A percentile compares a stretch with the other conserved stretches of the same genome.
Conservation (phyloP, 495 filamentous ascomycete genomes). For the Bombardia bombarda region DNA sequence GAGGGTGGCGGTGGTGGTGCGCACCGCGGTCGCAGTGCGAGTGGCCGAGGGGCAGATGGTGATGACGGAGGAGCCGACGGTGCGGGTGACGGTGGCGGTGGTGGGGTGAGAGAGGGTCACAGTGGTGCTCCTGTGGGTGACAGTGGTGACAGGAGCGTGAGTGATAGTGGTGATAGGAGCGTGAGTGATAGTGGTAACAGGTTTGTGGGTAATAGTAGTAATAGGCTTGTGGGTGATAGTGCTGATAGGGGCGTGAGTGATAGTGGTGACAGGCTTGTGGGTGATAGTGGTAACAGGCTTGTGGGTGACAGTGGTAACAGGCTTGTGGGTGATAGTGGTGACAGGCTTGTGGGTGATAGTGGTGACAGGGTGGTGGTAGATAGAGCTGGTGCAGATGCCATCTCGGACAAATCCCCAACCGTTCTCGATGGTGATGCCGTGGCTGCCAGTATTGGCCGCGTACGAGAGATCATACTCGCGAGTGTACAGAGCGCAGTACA, state of each 20-base stretch:
- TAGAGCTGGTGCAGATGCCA: background rate
- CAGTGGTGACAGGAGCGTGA: background rate
- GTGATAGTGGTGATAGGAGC: background rate
- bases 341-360: background rate
- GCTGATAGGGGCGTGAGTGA: background rate
- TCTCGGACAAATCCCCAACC: slow-evolving; percentile 6
- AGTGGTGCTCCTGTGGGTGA: background rate
- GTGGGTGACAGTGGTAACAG: background rate
- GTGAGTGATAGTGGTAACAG: background rate
- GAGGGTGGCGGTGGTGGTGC: background rate
- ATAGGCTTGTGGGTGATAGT: background rate
- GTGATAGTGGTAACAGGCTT: background rate
- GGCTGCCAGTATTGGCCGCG: slow-evolving; percentile 8
- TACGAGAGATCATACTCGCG: slow-evolving; percentile 10
- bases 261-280: background rate
- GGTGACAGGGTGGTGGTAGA: background rate
- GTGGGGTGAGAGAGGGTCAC: background rate
- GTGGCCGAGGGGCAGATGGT: slow-evolving; percentile 6
- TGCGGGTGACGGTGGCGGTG: slow-evolving; percentile 3
- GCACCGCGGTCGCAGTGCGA: background rate
- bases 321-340: background rate
- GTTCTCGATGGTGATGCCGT: background rate
- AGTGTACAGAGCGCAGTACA: slow-evolving; percentile 12
- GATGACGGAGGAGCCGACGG: background rate
- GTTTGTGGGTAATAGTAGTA: background rate